Conservation (phyloP, 768 basidiomycete species). For the Mrakia frigida region DNA sequence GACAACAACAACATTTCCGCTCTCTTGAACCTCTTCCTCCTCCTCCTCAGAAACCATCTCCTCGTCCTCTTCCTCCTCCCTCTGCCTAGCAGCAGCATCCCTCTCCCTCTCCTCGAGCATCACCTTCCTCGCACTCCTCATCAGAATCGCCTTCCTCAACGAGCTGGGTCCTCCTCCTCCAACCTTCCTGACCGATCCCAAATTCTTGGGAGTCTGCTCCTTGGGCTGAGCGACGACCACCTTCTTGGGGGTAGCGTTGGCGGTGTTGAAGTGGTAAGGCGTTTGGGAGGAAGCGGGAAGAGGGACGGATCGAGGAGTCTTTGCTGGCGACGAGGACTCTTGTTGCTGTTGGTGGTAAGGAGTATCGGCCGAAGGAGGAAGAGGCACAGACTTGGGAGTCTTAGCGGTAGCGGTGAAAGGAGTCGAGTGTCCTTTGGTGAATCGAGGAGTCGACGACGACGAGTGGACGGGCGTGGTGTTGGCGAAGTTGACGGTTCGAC, state of each 20-base stretch:
- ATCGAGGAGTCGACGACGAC: neutral
- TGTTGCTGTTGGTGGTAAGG: neutral
- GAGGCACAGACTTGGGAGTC: constrained; percentile 6
- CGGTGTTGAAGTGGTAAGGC: neutral
- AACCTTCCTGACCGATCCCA: constrained; percentile 1
- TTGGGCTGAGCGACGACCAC: neutral
- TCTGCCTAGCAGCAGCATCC: neutral
- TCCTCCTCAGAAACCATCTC: constrained; percentile 8
- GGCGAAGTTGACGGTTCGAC: constrained; percentile 7
- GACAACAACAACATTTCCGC: neutral
- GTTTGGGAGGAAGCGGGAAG: constrained; percentile 14
- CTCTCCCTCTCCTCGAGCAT: constrained; percentile 3
- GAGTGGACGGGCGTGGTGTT: neutral
- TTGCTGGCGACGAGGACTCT: neutral
- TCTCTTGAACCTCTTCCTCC: neutral
- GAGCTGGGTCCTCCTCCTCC: constrained; percentile 13
- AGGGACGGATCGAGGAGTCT: constrained; percentile 15
- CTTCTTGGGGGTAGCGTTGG: neutral
- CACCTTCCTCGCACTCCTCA: constrained; percentile 25
- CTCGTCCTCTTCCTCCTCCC: neutral
- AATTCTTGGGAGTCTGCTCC: constrained; percentile 12
- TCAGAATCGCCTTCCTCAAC: constrained; percentile 27
- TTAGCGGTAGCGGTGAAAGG: neutral
- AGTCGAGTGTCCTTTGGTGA: neutral
- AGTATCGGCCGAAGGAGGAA: constrained; percentile 13